Base-by-base conservation (phyloP, 1,284 basidiomycete genomes). In the Cryptococcus floricola region DNA sequence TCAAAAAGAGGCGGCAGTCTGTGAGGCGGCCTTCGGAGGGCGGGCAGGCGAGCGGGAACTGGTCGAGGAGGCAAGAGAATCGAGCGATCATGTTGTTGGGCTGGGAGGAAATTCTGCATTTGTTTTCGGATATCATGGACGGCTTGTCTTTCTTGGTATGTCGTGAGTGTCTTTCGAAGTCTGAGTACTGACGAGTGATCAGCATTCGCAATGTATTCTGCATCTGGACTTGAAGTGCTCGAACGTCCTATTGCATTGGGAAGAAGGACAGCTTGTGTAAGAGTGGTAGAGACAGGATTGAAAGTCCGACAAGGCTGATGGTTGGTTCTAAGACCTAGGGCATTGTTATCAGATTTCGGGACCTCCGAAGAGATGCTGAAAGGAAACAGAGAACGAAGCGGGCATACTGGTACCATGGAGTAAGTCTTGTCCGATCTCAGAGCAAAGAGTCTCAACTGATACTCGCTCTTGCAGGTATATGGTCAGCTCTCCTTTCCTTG, bases 181-280 rank as follows among this genome's bases (percentile, higher is more conserved):
- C 31, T 10, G 31, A 34, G 38, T 16, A 18, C 41, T 44, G 23
- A 31, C 25, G 25, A 12, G 18, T 50, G 4, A 27, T n/a, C 25
- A 42, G n/a, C 19, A 50, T 23, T 25, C 25, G 4, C 34, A 39
- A 66, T 88, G 88, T 0, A 90, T 96, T 42, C 71, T 97, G 34
- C 93, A 97, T 71, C 83, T 96, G 5, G 93, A 96, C 68, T 77
- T 95, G 60, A 95, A 96, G 73, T 92, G 92, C 13, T 91, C 89
- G 5, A 97, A 97, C 66, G 89, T 96, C 2, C 78, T 97, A 5
- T 75, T 97, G 44, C 93, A 93, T 12, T 92, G 89, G 86, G 91
- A 95, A 64, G 89, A 93, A 57, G 88, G 87, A n/a, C 81, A 81
- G 49, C 79, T 94, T 31, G 87, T 91, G 74, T 75, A 43, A 52